A percentile compares a stretch with the other conserved stretches of the same genome.
Conservation (phyloP, 371 early-diverging fungal species). For the Lichtheimia ramosa region DNA sequence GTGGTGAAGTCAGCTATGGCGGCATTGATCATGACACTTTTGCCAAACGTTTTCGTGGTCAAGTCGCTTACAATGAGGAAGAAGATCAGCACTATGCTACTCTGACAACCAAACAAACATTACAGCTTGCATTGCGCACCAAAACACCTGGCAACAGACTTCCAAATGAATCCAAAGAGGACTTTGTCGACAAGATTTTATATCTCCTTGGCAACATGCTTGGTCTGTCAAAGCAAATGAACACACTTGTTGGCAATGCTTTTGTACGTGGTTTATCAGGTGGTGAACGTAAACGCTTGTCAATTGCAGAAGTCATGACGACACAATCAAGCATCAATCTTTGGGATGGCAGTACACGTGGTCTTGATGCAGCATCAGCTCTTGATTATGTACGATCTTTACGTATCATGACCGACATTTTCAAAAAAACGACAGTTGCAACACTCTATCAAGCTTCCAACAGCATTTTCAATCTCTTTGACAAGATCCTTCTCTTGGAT, state of each 20-base stretch:
- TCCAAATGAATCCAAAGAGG: constrained; percentile 34
- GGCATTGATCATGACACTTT: constrained; percentile 58
- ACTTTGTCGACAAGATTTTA: constrained; percentile 47
- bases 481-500: constrained; percentile 69
- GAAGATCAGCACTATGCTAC: constrained; percentile 74
- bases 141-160: constrained; percentile 65
- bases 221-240: constrained; percentile 70
- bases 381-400: constrained; percentile 73
- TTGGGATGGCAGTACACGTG: constrained; percentile 87
- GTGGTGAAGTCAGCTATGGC: constrained; percentile 60
- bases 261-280: constrained; percentile 81
- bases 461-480: constrained; percentile 76
- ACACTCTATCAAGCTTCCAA: constrained; percentile 73
- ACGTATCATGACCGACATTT: constrained; percentile 64
- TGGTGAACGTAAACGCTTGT: constrained; percentile 87
- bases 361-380: constrained; percentile 90
- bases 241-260: constrained; percentile 84
- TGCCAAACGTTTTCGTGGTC: constrained; percentile 52
- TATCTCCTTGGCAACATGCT: constrained; percentile 67
- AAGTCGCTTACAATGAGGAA: constrained; percentile 69
- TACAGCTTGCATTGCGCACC: constrained; percentile 63
- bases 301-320: constrained; percentile 87
- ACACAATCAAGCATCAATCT: constrained; percentile 69
- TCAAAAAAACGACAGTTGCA: constrained; percentile 64
- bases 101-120: constrained; percentile 65